Evolutionary conservation across 345 rosid species (phyloP).

Genomic region (Microthlaspi erraticum): DNA sequence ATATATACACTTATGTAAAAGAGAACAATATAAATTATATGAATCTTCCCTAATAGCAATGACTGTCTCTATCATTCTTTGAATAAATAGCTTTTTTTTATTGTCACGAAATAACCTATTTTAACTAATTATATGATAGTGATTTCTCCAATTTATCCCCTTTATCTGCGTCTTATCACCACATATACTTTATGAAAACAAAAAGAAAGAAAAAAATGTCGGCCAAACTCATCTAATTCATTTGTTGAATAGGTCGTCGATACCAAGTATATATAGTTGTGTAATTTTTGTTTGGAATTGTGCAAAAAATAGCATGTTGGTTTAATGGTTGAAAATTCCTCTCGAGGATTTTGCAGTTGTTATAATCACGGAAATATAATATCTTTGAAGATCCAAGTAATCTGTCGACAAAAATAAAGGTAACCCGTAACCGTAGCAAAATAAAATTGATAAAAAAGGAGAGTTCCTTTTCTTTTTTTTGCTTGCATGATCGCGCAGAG

Average conservation of each 20-base stretch:
- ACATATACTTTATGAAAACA: conserved; percentile 32
- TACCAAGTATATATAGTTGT: not conserved
- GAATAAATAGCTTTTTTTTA: too few species aligned
- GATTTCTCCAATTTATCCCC: conserved; percentile 23
- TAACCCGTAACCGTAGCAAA: too few species aligned
- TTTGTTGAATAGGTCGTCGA: not conserved
- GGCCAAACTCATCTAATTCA: not conserved
- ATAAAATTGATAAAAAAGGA: not conserved
- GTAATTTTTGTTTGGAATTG: not conserved
- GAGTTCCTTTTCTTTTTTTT: not conserved
- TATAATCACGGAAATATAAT: too few species aligned
- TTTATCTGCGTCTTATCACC: conserved; percentile 46
- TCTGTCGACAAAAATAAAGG: too few species aligned
- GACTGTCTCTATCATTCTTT: conserved; percentile 25
- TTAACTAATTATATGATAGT: conserved; percentile 19
- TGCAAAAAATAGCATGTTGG: not conserved
- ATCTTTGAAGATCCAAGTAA: too few species aligned
- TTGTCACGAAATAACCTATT: not conserved
- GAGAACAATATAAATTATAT: conserved; percentile 5
- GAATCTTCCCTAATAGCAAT: conserved; percentile 2
- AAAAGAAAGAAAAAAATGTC: not conserved
- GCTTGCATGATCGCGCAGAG: not conserved
- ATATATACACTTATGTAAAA: not conserved
- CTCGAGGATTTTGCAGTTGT: too few species aligned
- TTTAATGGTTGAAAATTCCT: not conserved